Base-by-base conservation (phyloP, 768 basidiomycete genomes). In the Sarcodon aspratus region DNA sequence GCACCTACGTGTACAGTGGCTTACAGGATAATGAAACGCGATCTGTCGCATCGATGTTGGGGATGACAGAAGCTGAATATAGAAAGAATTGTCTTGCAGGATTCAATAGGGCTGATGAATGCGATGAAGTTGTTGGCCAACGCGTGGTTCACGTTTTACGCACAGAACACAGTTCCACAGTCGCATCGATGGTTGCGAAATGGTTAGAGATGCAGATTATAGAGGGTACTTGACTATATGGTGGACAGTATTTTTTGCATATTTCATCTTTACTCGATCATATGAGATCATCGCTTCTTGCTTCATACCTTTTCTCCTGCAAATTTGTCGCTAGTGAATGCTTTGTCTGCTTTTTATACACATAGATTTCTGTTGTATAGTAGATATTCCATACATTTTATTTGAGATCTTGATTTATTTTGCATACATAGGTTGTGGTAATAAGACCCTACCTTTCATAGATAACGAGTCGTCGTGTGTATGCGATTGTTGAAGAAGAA, bases 71-170 rank as follows among this genome's bases (percentile, higher is more conserved):
- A 55, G 72, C 69, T 7, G 75, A 76, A 52, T 90, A 89, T 57
- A 71, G 85, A 49, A 74, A 69, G 54, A 76, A 74, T 35, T 88
- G 80, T 61, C 64, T 91, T 35, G 66, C 76, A 37, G 87, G 88
- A 17, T 90, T 89, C 60, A 78, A 81, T 11, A 70, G 84, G 48
- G 87, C 86, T 36, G 86, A 89, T 53, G 83, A 87, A 56, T 85
- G 78, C 54, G 78, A 79, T 40, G 64, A 64, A 17, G 65, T 73
- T 5, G 76, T 87, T 44, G 80, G 74, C 3, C 71, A 73, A 57
- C 73, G 73, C 18, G 68, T 85, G 36, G 63, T 80, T 33, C 72
- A 80, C 33, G 66, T 68, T 18, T 63, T 87, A 34, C 66, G 63
- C 34, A 37, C 13, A 9, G 34, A 35, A 15, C 32, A 40, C 15